Evolutionary conservation across 169 alveolate species (phyloP), one percentile per base, ranked within the genome.

Genomic region (Toxoplasma gondii): DNA sequence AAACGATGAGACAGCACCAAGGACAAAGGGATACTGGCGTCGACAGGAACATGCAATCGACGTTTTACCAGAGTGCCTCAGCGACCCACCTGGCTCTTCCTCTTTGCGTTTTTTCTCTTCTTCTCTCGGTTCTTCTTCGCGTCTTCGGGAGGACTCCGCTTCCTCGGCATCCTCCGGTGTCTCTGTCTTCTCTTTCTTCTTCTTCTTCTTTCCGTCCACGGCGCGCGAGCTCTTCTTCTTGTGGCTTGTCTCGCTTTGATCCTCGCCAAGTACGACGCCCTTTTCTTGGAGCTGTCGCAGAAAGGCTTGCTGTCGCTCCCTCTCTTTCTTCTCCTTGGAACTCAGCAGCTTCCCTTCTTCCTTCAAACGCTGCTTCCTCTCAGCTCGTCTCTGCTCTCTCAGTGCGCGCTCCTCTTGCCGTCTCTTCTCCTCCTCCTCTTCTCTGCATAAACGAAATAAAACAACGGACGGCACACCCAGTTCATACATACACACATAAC

Each of bases 201-300:
- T 97, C 97, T 96, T 96, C 97, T 96, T 95, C 1, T 70, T 70
- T 43, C 94, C 96, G 10, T 95, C 96, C 38, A 96, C 97, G 27
- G 78, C 58, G n/a, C 87, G 88, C 45, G 96, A 41, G 93, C 83
- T 80, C 95, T 95, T 93, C 96, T 96, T 93, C 95, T 96, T 93
- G 54, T 90, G 95, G 29, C 96, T 69, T 9, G 70, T 95, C 17
- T 91, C 91, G 54, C 44, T n/a, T 7, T 45, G 19, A 44, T 38
- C 94, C 43, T 78, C 91, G 1, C 53, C 45, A n/a, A 92, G 34
- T n/a, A 64, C 34, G 38, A 87, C 31, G 29, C 88, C 96, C 82
- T 43, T 36, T 36, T 53, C 69, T 81, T 82, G 53, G 54, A 88
- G 94, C 58, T 93, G 93, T 64, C 41, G 90, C 82, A 29, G 45